phyloP scores from a whole-genome alignment of 1,139 yeast species.

The Magnusiomyces tetraspermus region DNA sequence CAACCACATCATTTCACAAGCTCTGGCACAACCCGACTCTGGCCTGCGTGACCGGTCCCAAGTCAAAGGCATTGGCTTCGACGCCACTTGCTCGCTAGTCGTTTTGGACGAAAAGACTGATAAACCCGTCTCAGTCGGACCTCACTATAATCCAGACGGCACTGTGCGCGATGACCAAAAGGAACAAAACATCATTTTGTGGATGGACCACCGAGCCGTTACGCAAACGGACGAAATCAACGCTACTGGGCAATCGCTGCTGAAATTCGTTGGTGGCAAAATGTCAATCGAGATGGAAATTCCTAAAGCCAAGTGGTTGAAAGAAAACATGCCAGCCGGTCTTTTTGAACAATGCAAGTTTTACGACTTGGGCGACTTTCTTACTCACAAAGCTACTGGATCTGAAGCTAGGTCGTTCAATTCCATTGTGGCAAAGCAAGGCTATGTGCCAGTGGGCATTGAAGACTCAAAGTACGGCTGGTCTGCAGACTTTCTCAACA shows the following conservation, averaged over 20 bases:
- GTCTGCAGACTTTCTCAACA: slow-evolving; percentile 65
- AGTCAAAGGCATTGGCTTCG: slow-evolving; percentile 86
- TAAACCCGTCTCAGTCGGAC: slow-evolving; percentile 81
- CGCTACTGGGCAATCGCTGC: slow-evolving; percentile 63
- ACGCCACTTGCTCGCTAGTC: slow-evolving; percentile 93
- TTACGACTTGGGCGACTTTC: slow-evolving; percentile 83
- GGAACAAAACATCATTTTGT: slow-evolving; percentile 74
- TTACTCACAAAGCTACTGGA: slow-evolving; percentile 86
- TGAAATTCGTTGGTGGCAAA: slow-evolving; percentile 91
- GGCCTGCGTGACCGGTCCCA: slow-evolving; percentile 24
- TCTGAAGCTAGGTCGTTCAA: slow-evolving; percentile 78
- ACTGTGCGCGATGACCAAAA: slow-evolving; percentile 14
- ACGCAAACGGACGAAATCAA: slow-evolving; percentile 76
- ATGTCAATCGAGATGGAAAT: slow-evolving; percentile 98
- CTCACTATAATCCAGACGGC: slow-evolving; percentile 46
- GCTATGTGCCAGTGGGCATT: slow-evolving; percentile 55
- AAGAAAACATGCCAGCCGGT: slow-evolving; percentile 69
- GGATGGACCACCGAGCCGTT: slow-evolving; percentile 99
- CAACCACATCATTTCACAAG: slow-evolving; percentile 46
- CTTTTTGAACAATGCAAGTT: slow-evolving; percentile 61
- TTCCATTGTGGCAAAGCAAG: slow-evolving; percentile 92
- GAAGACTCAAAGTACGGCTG: slow-evolving; percentile 82
- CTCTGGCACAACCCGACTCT: not conserved
- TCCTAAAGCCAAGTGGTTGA: slow-evolving; percentile 95
- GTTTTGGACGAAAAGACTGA: slow-evolving; percentile 60